Percentiles rank a stretch among this genome's conserved stretches.
Evolutionary conservation across 257 asterid species (phyloP).

Genomic region (Ophiorrhiza pumila): DNA sequence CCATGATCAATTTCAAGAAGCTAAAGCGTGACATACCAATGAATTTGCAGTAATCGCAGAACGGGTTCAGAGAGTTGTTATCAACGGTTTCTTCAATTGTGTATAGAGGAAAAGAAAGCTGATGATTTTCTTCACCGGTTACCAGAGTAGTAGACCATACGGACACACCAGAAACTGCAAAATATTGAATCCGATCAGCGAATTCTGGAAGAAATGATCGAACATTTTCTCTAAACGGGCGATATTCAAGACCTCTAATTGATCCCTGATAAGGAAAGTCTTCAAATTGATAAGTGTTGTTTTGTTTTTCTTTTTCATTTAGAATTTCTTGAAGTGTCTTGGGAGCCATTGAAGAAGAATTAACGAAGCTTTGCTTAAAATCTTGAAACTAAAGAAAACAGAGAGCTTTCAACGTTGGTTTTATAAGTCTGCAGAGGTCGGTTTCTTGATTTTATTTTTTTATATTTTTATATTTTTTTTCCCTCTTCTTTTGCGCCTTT

Average conservation of each 20-base stretch:
- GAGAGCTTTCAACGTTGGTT: background rate
- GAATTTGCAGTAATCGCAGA: slow-evolving; percentile 62
- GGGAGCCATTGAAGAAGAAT: slow-evolving; percentile 41
- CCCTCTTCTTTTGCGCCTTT: too few relatives aligned
- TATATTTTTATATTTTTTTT: too few relatives aligned
- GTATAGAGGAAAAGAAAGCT: slow-evolving; percentile 53
- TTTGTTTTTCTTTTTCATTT: slow-evolving; percentile 25
- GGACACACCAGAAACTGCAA: slow-evolving; percentile 41
- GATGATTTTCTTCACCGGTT: slow-evolving; percentile 24
- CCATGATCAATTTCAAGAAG: background rate
- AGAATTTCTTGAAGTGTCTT: slow-evolving; percentile 31
- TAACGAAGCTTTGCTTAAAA: slow-evolving; percentile 2
- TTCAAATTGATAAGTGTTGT: slow-evolving; percentile 40
- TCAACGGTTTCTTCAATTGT: slow-evolving; percentile 62
- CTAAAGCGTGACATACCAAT: slow-evolving; percentile 33
- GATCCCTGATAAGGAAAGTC: slow-evolving; percentile 29
- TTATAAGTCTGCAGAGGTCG: background rate
- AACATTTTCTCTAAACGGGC: slow-evolving; percentile 58
- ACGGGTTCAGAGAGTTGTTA: slow-evolving; percentile 39
- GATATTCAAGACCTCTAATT: slow-evolving; percentile 25
- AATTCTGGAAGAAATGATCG: slow-evolving; percentile 46
- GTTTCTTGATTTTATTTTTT: background rate
- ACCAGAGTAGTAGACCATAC: slow-evolving; percentile 57
- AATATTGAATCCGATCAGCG: slow-evolving; percentile 42
- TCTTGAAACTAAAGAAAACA: background rate